phyloP scores from a whole-genome alignment of 2,329 filamentous ascomycete species.

The Graphilbum ipis-grandicollis region DNA sequence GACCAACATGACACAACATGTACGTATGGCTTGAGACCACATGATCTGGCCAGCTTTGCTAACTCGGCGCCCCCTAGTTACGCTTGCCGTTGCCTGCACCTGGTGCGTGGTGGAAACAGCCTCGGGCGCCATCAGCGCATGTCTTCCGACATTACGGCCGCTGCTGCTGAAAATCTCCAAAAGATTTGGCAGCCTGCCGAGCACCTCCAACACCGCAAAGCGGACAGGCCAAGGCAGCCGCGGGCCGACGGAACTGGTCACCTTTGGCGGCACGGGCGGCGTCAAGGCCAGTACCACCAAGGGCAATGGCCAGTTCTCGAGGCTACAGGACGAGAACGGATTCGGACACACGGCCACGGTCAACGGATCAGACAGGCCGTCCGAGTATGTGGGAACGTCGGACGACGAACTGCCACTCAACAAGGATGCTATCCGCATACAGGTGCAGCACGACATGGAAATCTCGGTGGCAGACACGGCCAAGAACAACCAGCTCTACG shows the following conservation, averaged over 20 bases:
- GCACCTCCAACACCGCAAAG: background rate
- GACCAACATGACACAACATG: constrained; percentile 12
- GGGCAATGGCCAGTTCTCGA: background rate
- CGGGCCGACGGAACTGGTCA: background rate
- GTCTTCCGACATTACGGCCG: constrained; percentile 24
- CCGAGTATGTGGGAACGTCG: background rate
- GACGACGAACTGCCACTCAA: background rate
- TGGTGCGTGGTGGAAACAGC: constrained; percentile 18
- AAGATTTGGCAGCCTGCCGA: constrained; percentile 4
- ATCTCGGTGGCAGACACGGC: background rate
- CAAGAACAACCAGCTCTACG: background rate
- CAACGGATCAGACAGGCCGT: background rate
- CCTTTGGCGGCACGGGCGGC: background rate
- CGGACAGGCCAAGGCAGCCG: background rate
- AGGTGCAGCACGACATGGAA: background rate
- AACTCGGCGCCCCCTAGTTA: constrained; percentile 5
- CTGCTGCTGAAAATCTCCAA: constrained; percentile 5
- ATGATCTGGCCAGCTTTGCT: background rate
- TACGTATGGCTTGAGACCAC: background rate
- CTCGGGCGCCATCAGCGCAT: constrained; percentile 22
- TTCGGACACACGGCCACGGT: background rate
- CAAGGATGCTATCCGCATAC: background rate
- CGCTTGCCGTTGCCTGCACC: constrained; percentile 13
- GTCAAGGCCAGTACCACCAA: background rate
- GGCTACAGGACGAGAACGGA: background rate